These are phyloP conservation scores for Penicillium tannophilum DNA, from an alignment of 495 filamentous ascomycete genomes.

Conservation along the genomic window DNA sequence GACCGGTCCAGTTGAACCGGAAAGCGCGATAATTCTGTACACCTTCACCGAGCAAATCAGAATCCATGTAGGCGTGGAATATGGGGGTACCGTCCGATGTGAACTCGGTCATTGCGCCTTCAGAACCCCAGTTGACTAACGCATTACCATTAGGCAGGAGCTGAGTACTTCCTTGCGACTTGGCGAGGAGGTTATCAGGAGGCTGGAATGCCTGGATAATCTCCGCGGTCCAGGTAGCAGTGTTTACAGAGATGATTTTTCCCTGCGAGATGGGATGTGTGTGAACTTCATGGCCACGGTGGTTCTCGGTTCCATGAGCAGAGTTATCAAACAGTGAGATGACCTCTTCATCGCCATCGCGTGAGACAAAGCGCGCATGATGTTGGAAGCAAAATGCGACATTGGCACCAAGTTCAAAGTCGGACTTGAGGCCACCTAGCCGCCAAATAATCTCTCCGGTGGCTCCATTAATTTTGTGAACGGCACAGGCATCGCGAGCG, in stretches of 20 bases:
- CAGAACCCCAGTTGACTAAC: slow-evolving; percentile 54
- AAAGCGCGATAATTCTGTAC: slow-evolving; percentile 35
- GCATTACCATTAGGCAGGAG: slow-evolving; percentile 49
- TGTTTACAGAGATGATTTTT: slow-evolving; percentile 56
- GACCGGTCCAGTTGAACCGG: slow-evolving; percentile 25
- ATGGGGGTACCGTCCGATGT: slow-evolving; percentile 38
- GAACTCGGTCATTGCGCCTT: slow-evolving; percentile 53
- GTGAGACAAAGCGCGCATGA: slow-evolving; percentile 54
- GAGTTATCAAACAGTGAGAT: slow-evolving; percentile 58
- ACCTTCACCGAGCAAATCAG: slow-evolving; percentile 29
- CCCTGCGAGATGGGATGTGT: slow-evolving; percentile 52
- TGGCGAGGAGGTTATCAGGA: slow-evolving; percentile 44
- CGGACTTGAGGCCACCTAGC: slow-evolving; percentile 44
- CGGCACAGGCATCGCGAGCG: slow-evolving; percentile 46
- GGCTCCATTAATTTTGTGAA: slow-evolving; percentile 54
- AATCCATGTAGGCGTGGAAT: slow-evolving; percentile 33
- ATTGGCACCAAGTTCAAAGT: slow-evolving; percentile 42
- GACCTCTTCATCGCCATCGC: slow-evolving; percentile 43
- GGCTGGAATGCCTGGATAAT: slow-evolving; percentile 46
- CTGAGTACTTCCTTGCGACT: slow-evolving; percentile 56
- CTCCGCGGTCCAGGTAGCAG: slow-evolving; percentile 48
- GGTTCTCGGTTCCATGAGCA: slow-evolving; percentile 44
- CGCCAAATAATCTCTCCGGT: slow-evolving; percentile 56
- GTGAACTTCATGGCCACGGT: slow-evolving; percentile 44
- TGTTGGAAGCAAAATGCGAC: slow-evolving; percentile 62